Conservation (phyloP, 306 rosid species). For the Vicia faba region DNA sequence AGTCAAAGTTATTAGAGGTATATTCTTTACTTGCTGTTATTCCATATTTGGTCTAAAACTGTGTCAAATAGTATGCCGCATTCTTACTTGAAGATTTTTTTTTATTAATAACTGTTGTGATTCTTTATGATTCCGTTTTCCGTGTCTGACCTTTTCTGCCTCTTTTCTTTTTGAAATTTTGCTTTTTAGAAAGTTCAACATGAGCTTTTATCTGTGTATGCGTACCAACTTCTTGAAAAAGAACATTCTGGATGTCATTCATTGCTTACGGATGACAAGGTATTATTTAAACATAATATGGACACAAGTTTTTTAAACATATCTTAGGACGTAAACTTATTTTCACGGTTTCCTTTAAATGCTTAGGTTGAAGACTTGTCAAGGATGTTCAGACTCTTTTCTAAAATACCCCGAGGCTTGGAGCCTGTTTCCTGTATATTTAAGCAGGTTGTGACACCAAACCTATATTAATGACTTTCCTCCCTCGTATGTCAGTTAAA, state of each 20-base stretch:
- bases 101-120: conserved; percentile 4
- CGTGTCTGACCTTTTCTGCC: conserved; percentile 8
- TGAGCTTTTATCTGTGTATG: conserved; percentile 61
- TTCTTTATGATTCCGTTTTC: conserved; percentile 8
- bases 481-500: neutral
- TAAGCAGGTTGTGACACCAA: conserved; percentile 64
- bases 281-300: conserved; percentile 33
- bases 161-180: conserved; percentile 19
- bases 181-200: conserved; percentile 76
- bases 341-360: conserved; percentile 30
- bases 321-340: conserved; percentile 1
- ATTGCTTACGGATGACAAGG: conserved; percentile 88
- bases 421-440: conserved; percentile 87
- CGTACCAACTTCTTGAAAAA: conserved; percentile 82
- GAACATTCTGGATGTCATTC: conserved; percentile 96
- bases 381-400: conserved; percentile 93
- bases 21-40: conserved; percentile 20
- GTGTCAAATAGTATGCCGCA: conserved; percentile 21
- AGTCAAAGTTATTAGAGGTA: conserved; percentile 63
- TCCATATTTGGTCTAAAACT: conserved; percentile 28
- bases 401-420: conserved; percentile 83
- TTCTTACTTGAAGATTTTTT: conserved; percentile 12
- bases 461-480: conserved; percentile 18
- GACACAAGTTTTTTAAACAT: neutral
- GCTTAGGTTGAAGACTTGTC: conserved; percentile 83